phyloP scores from a whole-genome alignment of 73 alveolate genomes.

The Stentor coeruleus region DNA sequence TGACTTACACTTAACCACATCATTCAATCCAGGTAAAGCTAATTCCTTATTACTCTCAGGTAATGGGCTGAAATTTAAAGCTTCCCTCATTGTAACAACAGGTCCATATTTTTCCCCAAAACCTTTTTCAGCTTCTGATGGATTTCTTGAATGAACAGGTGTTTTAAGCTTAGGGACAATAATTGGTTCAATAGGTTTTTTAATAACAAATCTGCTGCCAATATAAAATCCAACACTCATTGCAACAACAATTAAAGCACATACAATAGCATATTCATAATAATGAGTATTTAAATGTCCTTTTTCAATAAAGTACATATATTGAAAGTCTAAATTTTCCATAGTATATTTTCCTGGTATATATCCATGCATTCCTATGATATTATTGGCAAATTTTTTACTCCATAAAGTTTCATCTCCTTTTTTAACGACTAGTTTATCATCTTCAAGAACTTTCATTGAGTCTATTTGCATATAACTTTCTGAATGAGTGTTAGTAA shows the following conservation, averaged over 20 bases:
- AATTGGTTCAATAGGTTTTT: not conserved
- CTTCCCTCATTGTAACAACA: no score
- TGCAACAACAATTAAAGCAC: not conserved
- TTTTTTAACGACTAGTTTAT: not conserved
- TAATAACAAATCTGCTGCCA: not conserved
- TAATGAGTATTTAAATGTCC: no score
- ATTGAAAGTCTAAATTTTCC: not conserved
- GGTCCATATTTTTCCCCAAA: no score
- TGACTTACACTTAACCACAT: no score
- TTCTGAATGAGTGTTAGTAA: no score
- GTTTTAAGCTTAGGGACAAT: not conserved
- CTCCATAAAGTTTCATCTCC: not conserved
- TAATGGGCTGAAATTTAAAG: no score
- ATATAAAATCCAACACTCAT: not conserved
- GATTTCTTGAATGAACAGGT: not conserved
- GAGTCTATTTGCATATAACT: not conserved
- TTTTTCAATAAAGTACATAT: not conserved
- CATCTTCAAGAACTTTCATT: not conserved
- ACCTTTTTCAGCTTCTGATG: not conserved
- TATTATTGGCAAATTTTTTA: not conserved
- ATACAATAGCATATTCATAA: not conserved
- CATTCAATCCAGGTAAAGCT: no score
- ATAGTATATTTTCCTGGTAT: not conserved
- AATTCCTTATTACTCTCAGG: no score
- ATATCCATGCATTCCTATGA: not conserved